phyloP scores from a whole-genome alignment of 148 eudicot genomes.

The Nyssa sinensis region DNA sequence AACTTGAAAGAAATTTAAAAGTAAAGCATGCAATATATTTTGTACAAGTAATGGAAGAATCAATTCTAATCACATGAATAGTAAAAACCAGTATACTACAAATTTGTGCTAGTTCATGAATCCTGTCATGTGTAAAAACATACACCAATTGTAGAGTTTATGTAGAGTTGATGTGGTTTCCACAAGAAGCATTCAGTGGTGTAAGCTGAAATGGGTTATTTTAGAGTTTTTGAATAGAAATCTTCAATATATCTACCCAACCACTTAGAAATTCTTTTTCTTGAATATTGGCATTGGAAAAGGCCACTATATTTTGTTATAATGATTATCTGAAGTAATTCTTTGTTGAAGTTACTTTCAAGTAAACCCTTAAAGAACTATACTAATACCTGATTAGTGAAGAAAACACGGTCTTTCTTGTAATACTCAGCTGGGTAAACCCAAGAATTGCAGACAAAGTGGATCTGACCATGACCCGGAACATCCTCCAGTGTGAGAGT shows the following conservation, averaged over 20 bases:
- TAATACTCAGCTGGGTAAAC: constrained; percentile 56
- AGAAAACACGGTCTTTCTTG: constrained; percentile 52
- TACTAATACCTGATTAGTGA: constrained; percentile 54
- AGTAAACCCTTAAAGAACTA: not conserved
- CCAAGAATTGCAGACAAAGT: constrained; percentile 81
- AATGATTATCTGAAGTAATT: no score
- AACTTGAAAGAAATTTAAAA: no score
- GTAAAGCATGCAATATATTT: no score
- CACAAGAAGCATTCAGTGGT: not conserved
- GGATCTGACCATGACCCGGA: constrained; percentile 53
- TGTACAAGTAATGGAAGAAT: not conserved
- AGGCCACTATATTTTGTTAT: not conserved
- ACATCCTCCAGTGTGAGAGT: constrained; percentile 54
- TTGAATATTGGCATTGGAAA: not conserved
- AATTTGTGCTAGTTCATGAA: not conserved
- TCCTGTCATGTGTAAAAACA: not conserved
- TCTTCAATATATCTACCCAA: not conserved
- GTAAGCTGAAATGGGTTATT: not conserved
- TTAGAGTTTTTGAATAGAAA: not conserved
- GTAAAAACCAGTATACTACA: not conserved
- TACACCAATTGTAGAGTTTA: no score
- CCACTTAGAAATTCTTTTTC: not conserved
- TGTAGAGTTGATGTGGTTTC: not conserved
- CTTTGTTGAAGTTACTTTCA: not conserved
- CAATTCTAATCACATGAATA: not conserved